Conservation (phyloP, 2,329 filamentous ascomycete genomes). For the Lachnum nothofagi region DNA sequence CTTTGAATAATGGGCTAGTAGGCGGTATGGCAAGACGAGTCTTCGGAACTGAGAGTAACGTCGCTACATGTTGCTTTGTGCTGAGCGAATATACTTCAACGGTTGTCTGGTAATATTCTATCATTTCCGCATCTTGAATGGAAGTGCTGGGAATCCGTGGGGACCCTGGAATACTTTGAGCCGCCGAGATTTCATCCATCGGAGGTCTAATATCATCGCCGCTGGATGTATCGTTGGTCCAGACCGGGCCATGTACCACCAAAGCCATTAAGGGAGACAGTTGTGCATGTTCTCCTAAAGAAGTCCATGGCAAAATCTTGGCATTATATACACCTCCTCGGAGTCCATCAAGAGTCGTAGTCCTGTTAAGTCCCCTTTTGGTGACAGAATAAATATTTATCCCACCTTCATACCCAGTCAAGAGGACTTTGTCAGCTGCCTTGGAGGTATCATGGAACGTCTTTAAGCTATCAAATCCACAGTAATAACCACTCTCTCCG, state of each 20-base stretch:
- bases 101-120: constrained; percentile 73
- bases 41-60: constrained; percentile 66
- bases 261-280: constrained; percentile 72
- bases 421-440: constrained; percentile 56
- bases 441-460: constrained; percentile 30
- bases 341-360: constrained; percentile 69
- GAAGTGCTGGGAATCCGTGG: constrained; percentile 36
- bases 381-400: constrained; percentile 71
- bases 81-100: constrained; percentile 84
- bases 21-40: constrained; percentile 54
- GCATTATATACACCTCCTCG: constrained; percentile 75
- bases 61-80: constrained; percentile 65
- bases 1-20: constrained; percentile 58
- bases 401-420: constrained; percentile 76
- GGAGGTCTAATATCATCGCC: constrained; percentile 17
- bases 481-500: constrained; percentile 69
- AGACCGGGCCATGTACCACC: constrained; percentile 71
- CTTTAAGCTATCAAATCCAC: constrained; percentile 71
- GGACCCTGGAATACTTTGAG: constrained; percentile 27
- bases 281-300: constrained; percentile 47
- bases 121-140: constrained; percentile 32
- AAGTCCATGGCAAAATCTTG: constrained; percentile 71
- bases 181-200: constrained; percentile 19
- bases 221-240: constrained; percentile 29
- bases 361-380: constrained; percentile 63